phyloP scores from a whole-genome alignment of 2,329 filamentous ascomycete genomes.

The Cryphonectria radicalis region DNA sequence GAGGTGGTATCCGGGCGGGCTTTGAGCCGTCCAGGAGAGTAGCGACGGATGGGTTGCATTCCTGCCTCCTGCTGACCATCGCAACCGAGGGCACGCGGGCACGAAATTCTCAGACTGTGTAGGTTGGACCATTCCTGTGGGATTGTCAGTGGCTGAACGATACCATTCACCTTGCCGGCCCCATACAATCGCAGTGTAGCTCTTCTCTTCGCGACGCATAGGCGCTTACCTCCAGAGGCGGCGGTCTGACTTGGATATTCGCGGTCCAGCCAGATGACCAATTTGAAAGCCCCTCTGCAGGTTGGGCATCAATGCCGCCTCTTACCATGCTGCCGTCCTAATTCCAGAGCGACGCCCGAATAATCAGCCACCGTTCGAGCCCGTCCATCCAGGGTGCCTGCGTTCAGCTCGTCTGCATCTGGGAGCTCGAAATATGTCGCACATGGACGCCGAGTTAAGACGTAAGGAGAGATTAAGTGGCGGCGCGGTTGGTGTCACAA shows the following conservation, averaged over 20 bases:
- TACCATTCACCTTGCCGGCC: background rate
- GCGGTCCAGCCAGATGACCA: background rate
- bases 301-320: conserved; percentile 8
- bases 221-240: background rate
- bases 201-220: background rate
- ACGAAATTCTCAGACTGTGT: background rate
- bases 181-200: background rate
- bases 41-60: background rate
- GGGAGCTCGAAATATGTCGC: background rate
- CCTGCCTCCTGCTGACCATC: conserved; percentile 3
- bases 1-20: background rate
- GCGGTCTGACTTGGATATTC: background rate
- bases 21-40: background rate
- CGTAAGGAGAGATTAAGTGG: background rate
- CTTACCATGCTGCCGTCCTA: background rate
- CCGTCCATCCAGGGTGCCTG: background rate
- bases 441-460: background rate
- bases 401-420: background rate
- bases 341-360: background rate
- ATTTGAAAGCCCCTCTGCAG: background rate
- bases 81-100: background rate
- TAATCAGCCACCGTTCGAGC: background rate
- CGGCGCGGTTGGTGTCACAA: background rate
- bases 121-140: background rate
- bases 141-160: background rate